Evolutionary conservation across 805 yeast genomes (phyloP), one percentile per base, ranked within the genome.

Genomic region (Sungouiella blattae): DNA sequence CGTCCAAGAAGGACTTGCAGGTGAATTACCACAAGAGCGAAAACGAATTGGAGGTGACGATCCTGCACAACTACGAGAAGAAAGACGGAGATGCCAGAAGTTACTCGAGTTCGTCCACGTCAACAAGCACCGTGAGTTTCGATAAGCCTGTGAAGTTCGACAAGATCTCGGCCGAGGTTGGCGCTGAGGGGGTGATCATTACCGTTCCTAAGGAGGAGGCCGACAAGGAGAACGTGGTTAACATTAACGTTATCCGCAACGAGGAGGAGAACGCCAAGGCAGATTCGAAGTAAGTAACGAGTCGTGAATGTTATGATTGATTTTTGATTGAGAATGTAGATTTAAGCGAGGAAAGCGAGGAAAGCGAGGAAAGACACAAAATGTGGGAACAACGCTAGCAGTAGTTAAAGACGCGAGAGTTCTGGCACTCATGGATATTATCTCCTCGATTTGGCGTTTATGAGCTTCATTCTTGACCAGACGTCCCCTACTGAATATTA

Each of bases 11-110:
- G 21, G 50, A 50, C 30, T 46, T 56, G 26, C 49, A 44, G 22
- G 43, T 57, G 33, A 58, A 58, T 28, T 50, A 46, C 40, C 43
- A 43, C 28, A 55, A 49, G 30, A 40, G 43, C 18, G 52, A 49
- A 17, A 56, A 58, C 30, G 50, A 47, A 39, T 44, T 58, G 32
- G 44, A 44, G n/a, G 40, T 57, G 14, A 35, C 43, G 11, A 39
- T 50, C 17, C 32, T 27, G 18, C 33, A 28, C 24, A 21, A 25
- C 8, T 18, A 25, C 13, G 46, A 44, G 30, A 46, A 48, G 32
- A 36, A 35, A 24, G 31, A 26, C 9, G 36, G 34, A 15, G 50
- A 46, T 13, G 14, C 34, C 18, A 17, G 27, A 18, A 35, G 45
- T 37, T 25, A 33, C 30, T 9, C 33, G 11, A 16, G 23, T n/a